These are phyloP conservation scores for Moniliophthora roreri DNA, from an alignment of 1,284 basidiomycete genomes.

Conservation along the genomic window DNA sequence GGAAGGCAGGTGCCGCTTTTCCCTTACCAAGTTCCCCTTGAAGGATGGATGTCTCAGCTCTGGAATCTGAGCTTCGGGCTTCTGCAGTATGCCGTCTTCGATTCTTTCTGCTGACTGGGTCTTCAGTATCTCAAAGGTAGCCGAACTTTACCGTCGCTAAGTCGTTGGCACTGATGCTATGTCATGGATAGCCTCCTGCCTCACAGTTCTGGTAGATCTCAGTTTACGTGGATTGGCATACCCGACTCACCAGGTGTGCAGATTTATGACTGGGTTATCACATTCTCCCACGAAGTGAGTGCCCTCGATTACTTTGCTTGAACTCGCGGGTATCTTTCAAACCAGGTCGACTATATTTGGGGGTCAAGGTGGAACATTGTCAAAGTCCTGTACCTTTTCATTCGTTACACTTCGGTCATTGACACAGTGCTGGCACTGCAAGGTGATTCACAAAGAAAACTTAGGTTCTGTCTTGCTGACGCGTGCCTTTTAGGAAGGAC, in stretches of 20 bases:
- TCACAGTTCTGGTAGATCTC: neutral
- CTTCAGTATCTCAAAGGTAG: too few relatives aligned
- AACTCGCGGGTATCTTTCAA: neutral
- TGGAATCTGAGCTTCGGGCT: too few relatives aligned
- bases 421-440: neutral
- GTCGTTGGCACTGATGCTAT: too few relatives aligned
- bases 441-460: neutral
- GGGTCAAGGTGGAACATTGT: neutral
- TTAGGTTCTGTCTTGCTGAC: neutral
- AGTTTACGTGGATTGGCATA: neutral
- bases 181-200: neutral
- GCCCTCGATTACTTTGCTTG: neutral
- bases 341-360: neutral
- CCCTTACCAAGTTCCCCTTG: too few relatives aligned
- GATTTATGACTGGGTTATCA: neutral
- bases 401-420: neutral
- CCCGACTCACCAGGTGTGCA: conserved; percentile 12
- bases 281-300: neutral
- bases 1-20: too few relatives aligned
- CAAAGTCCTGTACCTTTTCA: neutral
- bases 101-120: too few relatives aligned
- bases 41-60: too few relatives aligned
- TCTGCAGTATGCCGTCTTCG: too few relatives aligned
- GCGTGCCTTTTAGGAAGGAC: too few relatives aligned
- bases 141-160: too few relatives aligned